Percentiles rank a stretch among this genome's conserved stretches.
Conservation (phyloP, 768 basidiomycete genomes). For the Tephrocybe sp. region DNA sequence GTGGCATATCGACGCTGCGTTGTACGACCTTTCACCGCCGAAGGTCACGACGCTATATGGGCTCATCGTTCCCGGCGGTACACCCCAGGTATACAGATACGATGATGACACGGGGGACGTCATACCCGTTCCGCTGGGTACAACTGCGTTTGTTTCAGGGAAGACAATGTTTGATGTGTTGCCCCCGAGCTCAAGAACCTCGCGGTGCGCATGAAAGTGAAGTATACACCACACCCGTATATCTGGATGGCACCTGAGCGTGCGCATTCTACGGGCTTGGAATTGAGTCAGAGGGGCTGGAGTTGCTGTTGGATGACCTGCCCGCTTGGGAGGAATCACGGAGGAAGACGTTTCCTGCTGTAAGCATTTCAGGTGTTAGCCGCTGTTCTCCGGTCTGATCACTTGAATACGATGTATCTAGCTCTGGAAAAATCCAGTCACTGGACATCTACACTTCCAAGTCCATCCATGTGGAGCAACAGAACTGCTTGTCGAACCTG, state of each 20-base stretch:
- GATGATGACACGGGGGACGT: constrained; percentile 89
- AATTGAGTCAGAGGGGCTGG: constrained; percentile 75
- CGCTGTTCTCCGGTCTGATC: constrained; percentile 1
- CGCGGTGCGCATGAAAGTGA: constrained; percentile 73
- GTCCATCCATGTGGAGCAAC: constrained; percentile 81
- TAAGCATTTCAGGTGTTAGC: constrained; percentile 31
- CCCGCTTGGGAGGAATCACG: constrained; percentile 82
- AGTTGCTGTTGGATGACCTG: constrained; percentile 64
- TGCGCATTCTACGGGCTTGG: constrained; percentile 76
- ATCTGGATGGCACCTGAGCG: constrained; percentile 86
- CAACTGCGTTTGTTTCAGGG: constrained; percentile 83
- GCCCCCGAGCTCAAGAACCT: constrained; percentile 73
- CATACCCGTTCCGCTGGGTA: constrained; percentile 79
- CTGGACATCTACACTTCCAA: constrained; percentile 80
- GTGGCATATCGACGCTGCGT: constrained; percentile 91
- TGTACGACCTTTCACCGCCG: constrained; percentile 77
- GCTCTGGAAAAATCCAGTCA: constrained; percentile 93
- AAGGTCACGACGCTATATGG: constrained; percentile 86
- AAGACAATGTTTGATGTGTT: constrained; percentile 84
- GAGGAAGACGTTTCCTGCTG: constrained; percentile 69
- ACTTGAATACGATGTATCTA: constrained; percentile 30
- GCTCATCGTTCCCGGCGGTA: constrained; percentile 67
- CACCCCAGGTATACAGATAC: constrained; percentile 65
- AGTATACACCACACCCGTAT: constrained; percentile 85
- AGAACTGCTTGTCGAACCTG: constrained; percentile 70